A percentile compares a stretch with the other conserved stretches of the same genome.
Conservation (phyloP, 306 rosid species). For the Elaeagnus macrophylla region DNA sequence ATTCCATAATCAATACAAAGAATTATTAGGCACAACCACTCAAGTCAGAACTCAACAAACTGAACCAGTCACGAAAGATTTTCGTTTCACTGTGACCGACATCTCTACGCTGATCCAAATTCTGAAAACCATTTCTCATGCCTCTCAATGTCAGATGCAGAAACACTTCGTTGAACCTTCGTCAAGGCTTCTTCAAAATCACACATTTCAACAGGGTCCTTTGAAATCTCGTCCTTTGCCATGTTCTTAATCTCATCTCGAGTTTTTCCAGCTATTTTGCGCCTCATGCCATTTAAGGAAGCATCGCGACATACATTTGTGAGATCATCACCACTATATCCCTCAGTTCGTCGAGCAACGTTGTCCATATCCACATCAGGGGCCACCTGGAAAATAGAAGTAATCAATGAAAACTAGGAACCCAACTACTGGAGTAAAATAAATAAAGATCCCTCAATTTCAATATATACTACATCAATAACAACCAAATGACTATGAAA, state of each 20-base stretch:
- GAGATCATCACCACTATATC: conserved; percentile 97
- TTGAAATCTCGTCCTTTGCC: conserved; percentile 90
- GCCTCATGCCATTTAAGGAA: conserved; percentile 93
- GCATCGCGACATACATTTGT: conserved; percentile 96
- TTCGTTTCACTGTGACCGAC: not conserved
- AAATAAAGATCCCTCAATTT: too few species aligned
- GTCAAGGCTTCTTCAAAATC: conserved; percentile 90
- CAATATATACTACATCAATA: too few species aligned
- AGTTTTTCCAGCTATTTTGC: conserved; percentile 95
- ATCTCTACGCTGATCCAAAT: conserved; percentile 70
- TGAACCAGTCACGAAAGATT: not conserved
- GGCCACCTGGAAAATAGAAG: conserved; percentile 52
- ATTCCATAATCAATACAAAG: not conserved
- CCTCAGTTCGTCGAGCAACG: conserved; percentile 92
- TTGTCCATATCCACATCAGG: conserved; percentile 74
- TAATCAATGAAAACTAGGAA: conserved; percentile 1
- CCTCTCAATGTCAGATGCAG: conserved; percentile 71
- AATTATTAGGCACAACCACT: conserved; percentile 12
- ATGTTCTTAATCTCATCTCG: conserved; percentile 95
- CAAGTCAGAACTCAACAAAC: conserved; percentile 2
- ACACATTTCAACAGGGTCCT: conserved; percentile 97
- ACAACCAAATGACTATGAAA: too few species aligned
- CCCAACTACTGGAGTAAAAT: too few species aligned
- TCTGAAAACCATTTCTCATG: conserved; percentile 96
- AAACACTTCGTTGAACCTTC: conserved; percentile 94